These are phyloP conservation scores for Neobulgaria alba DNA, from an alignment of 2,329 filamentous ascomycete species.

Conservation along the genomic window DNA sequence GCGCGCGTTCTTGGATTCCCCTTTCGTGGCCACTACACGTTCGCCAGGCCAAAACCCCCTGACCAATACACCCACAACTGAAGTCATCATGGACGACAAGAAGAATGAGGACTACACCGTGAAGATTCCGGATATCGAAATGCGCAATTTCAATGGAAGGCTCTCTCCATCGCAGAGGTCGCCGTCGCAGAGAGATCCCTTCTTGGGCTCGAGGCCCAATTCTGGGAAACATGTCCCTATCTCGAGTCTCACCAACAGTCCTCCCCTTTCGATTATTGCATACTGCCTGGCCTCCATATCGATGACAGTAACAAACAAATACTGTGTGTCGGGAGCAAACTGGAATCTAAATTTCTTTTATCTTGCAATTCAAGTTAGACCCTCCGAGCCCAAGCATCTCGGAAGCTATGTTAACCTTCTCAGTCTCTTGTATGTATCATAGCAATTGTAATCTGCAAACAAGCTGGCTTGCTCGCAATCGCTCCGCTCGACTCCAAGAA, in stretches of 20 bases:
- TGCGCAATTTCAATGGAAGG: conserved; percentile 29
- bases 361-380: conserved; percentile 79
- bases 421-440: conserved; percentile 84
- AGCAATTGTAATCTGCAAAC: conserved; percentile 77
- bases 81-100: conserved; percentile 67
- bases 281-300: conserved; percentile 96
- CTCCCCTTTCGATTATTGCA: conserved; percentile 69
- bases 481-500: conserved; percentile 78
- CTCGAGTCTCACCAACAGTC: conserved; percentile 58
- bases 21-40: conserved; percentile 1
- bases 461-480: conserved; percentile 69
- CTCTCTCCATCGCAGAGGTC: conserved; percentile 15
- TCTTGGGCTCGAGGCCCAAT: conserved; percentile 27
- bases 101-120: conserved; percentile 77
- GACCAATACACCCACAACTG: conserved; percentile 1
- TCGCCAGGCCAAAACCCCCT: background rate
- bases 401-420: too few species aligned
- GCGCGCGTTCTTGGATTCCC: conserved; percentile 2
- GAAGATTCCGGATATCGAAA: conserved; percentile 47
- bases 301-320: conserved; percentile 99
- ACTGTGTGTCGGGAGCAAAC: conserved; percentile 78
- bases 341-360: conserved; percentile 98
- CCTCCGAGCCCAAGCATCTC: too few species aligned
- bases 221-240: conserved; percentile 15
- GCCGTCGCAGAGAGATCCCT: conserved; percentile 31